Conservation (phyloP, 495 filamentous ascomycete genomes). For the Pyronema domesticum region DNA sequence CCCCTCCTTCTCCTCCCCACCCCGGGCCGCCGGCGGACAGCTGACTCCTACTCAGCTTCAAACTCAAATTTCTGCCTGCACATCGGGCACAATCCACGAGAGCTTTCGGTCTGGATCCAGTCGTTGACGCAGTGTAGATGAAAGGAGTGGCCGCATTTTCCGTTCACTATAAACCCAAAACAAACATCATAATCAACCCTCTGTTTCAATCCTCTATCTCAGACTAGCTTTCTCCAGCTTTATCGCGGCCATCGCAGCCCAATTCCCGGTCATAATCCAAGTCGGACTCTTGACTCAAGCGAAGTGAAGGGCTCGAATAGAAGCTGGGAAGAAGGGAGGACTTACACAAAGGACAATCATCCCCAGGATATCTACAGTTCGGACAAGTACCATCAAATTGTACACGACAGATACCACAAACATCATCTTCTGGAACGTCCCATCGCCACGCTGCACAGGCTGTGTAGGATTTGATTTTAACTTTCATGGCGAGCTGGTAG, state of each 20-base stretch:
- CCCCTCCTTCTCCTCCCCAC: no score
- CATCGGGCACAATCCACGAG: conserved; percentile 93
- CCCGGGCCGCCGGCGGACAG: no score
- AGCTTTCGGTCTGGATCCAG: conserved; percentile 88
- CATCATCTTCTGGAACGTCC: conserved; percentile 94
- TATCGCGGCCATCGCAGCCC: no score
- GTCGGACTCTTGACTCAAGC: no score
- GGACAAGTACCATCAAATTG: conserved; percentile 96
- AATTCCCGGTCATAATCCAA: no score
- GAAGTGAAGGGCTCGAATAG: no score
- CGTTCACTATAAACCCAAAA: conserved; percentile 45
- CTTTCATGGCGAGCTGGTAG: conserved; percentile 60
- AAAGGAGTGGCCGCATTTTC: conserved; percentile 91
- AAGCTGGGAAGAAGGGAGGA: conserved; percentile 8
- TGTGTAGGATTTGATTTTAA: conserved; percentile 81
- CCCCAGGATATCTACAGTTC: conserved; percentile 92
- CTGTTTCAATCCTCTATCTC: no score
- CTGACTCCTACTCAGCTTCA: conserved; percentile 13
- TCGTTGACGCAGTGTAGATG: conserved; percentile 96
- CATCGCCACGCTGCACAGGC: conserved; percentile 91
- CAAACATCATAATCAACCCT: not conserved
- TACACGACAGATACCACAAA: conserved; percentile 95
- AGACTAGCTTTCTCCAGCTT: not conserved
- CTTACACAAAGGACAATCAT: conserved; percentile 82
- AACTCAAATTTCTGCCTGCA: conserved; percentile 55